These are phyloP conservation scores for Neurospora tetrasperma DNA, from an alignment of 495 filamentous ascomycete species.

Conservation along the genomic window DNA sequence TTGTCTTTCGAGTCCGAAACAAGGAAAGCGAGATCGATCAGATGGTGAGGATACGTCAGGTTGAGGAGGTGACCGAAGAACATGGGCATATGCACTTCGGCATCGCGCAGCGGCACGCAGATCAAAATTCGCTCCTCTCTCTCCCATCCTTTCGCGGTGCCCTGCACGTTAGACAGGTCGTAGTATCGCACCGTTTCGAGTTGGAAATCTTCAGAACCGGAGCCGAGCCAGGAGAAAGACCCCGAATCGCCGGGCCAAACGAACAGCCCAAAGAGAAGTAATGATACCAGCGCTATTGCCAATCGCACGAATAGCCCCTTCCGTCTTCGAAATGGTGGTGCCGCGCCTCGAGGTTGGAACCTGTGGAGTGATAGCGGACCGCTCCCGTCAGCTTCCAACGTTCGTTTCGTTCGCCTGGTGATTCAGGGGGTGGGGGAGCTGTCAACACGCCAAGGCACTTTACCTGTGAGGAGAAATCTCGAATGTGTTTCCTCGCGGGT, in stretches of 20 bases:
- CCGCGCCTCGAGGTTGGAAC: constrained; percentile 73
- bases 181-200: constrained; percentile 95
- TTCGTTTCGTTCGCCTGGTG: background rate
- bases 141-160: constrained; percentile 86
- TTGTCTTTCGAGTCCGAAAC: constrained; percentile 96
- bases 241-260: constrained; percentile 57
- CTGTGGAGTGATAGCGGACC: constrained; percentile 30
- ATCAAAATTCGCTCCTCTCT: constrained; percentile 89
- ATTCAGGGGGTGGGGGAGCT: background rate
- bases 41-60: constrained; percentile 92
- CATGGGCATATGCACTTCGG: constrained; percentile 88
- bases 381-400: background rate
- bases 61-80: constrained; percentile 95
- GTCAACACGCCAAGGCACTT: constrained; percentile 11
- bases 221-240: constrained; percentile 60
- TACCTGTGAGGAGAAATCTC: constrained; percentile 88
- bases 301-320: constrained; percentile 63
- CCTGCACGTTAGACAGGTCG: constrained; percentile 83
- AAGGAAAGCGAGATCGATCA: constrained; percentile 93
- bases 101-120: constrained; percentile 90
- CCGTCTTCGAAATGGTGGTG: constrained; percentile 62
- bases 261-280: constrained; percentile 50
- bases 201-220: constrained; percentile 57
- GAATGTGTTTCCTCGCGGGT: constrained; percentile 61
- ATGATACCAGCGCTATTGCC: constrained; percentile 35